A percentile compares a stretch with the other conserved stretches of the same genome.
phyloP scores from a whole-genome alignment of 305 asterid species.

The Rubia peregrina region DNA sequence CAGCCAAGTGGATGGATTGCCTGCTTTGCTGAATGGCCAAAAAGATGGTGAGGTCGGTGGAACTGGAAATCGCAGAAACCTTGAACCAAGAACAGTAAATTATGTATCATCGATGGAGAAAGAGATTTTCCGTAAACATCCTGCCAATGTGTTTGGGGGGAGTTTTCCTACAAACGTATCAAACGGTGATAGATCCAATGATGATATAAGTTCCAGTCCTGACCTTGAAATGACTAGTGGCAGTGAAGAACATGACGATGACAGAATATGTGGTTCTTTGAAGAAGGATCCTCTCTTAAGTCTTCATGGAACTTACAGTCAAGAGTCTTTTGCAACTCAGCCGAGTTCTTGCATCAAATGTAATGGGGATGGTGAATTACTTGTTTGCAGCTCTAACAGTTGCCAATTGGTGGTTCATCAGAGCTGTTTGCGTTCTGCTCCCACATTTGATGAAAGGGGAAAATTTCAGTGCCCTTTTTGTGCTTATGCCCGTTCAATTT shows the following conservation, averaged over 20 bases:
- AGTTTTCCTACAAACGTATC: conserved; percentile 24
- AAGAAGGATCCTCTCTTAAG: conserved; percentile 51
- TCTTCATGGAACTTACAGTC: conserved; percentile 46
- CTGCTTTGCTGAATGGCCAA: conserved; percentile 23
- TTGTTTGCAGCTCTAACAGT: conserved; percentile 54
- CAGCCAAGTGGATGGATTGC: conserved; percentile 2
- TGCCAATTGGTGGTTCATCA: conserved; percentile 52
- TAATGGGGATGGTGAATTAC: conserved; percentile 41
- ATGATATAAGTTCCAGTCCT: conserved; percentile 13
- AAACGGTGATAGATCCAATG: conserved; percentile 29
- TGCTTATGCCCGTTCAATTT: conserved; percentile 55
- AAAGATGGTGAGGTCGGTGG: conserved; percentile 19
- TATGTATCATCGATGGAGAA: conserved; percentile 10
- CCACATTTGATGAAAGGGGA: conserved; percentile 38
- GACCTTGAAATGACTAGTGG: conserved; percentile 28
- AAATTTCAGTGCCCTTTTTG: conserved; percentile 79
- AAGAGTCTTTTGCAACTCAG: conserved; percentile 50
- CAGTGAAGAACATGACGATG: conserved; percentile 39
- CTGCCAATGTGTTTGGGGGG: conserved; percentile 19
- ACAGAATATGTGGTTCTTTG: conserved; percentile 37
- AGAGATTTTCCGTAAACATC: conserved; percentile 10
- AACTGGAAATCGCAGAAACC: conserved; percentile 19
- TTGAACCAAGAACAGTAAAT: conserved; percentile 20
- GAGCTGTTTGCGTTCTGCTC: conserved; percentile 54
- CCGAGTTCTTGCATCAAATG: conserved; percentile 52